Percentiles rank a stretch among this genome's conserved stretches.
phyloP scores from a whole-genome alignment of 2,329 filamentous ascomycete species.

The Exophiala sp. region DNA sequence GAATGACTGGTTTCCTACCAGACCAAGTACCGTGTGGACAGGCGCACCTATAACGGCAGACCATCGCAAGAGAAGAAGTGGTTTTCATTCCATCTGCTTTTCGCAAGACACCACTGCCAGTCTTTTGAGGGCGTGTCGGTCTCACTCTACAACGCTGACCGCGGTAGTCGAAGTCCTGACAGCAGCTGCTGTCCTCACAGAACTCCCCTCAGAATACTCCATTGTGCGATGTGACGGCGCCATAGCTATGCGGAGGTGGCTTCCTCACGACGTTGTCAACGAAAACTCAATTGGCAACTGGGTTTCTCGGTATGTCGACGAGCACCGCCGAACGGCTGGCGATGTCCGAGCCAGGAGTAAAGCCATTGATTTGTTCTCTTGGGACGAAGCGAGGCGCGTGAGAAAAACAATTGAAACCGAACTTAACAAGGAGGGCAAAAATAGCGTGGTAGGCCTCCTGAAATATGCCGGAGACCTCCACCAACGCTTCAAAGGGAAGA shows the following conservation, averaged over 20 bases:
- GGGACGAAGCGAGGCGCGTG: constrained; percentile 1
- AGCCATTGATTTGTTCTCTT: not conserved
- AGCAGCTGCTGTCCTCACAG: constrained; percentile 22
- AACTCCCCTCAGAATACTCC: not conserved
- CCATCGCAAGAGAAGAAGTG: not conserved
- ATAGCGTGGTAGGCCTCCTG: not conserved
- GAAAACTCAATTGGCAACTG: not conserved
- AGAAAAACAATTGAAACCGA: not conserved
- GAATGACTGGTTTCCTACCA: not conserved
- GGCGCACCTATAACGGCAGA: not conserved
- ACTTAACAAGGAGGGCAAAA: not conserved
- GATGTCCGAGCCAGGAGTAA: no score
- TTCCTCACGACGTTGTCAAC: not conserved
- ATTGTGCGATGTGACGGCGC: not conserved
- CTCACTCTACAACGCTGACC: constrained; percentile 28
- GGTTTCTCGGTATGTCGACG: not conserved
- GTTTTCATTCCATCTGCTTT: not conserved
- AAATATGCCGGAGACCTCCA: constrained; percentile 1
- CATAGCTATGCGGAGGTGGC: not conserved
- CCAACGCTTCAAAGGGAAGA: not conserved
- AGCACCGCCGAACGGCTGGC: no score
- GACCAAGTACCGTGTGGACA: not conserved
- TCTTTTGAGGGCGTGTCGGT: not conserved
- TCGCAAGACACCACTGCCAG: not conserved
- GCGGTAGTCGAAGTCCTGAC: constrained; percentile 34